Conservation (phyloP, 1,284 basidiomycete species). For the Ganoderma boninense region DNA sequence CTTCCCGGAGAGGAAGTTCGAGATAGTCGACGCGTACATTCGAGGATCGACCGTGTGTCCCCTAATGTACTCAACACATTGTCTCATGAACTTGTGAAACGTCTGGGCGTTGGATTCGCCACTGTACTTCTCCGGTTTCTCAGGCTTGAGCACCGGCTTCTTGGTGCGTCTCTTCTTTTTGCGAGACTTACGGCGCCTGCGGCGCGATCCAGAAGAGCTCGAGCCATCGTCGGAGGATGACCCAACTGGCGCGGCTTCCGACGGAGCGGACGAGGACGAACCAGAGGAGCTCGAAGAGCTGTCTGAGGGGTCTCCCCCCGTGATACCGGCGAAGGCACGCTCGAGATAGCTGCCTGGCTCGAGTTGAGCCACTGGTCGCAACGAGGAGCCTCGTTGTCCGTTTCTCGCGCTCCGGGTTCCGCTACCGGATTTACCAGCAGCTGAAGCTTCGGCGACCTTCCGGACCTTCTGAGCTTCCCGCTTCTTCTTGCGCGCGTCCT, state of each 20-base stretch:
- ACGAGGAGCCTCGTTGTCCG: not conserved
- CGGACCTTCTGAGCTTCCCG: not conserved
- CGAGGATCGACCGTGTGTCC: slow-evolving; percentile 8
- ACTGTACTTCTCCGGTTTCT: slow-evolving; percentile 26
- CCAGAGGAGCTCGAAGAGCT: not conserved
- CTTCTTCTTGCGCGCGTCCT: not conserved
- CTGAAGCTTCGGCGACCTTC: not conserved
- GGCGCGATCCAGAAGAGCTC: not conserved
- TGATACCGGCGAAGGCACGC: slow-evolving; percentile 14
- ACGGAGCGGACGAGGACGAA: not conserved
- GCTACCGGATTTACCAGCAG: too few species aligned
- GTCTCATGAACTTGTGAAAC: slow-evolving; percentile 32
- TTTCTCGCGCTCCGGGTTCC: not conserved
- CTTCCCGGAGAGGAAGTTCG: slow-evolving; percentile 41
- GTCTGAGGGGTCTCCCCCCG: not conserved
- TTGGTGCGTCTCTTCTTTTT: slow-evolving; percentile 5
- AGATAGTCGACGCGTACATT: slow-evolving; percentile 3
- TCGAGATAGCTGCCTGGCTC: slow-evolving; percentile 27
- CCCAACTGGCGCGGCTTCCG: not conserved
- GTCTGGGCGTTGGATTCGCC: slow-evolving; percentile 23
- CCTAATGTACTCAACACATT: slow-evolving; percentile 19
- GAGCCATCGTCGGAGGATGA: not conserved
- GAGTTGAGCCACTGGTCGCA: slow-evolving; percentile 17
- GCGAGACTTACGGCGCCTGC: not conserved
- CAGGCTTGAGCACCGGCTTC: slow-evolving; percentile 24